phyloP scores from a whole-genome alignment of 2,329 filamentous ascomycete genomes.

The Colletotrichum sansevieriae region DNA sequence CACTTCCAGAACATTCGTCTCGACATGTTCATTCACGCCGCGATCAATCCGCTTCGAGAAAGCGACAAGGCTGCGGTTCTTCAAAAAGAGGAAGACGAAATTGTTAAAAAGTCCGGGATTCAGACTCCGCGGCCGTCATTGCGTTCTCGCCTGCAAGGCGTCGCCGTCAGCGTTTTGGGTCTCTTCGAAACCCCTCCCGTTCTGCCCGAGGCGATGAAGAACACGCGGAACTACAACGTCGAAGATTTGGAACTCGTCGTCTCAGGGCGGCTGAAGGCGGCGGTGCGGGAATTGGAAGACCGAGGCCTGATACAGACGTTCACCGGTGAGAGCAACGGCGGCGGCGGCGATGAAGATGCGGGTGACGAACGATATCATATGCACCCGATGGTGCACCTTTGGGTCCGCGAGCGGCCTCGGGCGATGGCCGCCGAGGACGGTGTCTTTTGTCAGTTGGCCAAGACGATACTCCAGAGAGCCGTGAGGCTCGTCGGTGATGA shows the following conservation, averaged over 20 bases:
- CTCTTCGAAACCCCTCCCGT: not conserved
- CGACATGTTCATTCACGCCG: not conserved
- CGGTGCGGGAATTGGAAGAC: not conserved
- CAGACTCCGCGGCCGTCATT: not conserved
- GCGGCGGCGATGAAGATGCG: not conserved
- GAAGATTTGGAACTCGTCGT: not conserved
- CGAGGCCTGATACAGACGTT: not conserved
- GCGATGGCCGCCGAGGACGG: not conserved
- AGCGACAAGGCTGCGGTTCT: not conserved
- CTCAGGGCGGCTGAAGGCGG: not conserved
- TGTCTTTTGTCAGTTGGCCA: not conserved
- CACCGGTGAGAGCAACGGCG: not conserved
- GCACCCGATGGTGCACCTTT: not conserved
- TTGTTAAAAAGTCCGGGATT: not conserved
- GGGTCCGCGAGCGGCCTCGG: not conserved
- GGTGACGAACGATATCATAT: not conserved
- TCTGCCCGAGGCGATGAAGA: not conserved
- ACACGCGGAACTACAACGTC: not conserved
- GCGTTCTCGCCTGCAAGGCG: not conserved
- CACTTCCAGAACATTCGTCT: not conserved
- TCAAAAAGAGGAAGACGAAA: not conserved
- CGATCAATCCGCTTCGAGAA: not conserved
- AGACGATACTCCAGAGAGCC: not conserved
- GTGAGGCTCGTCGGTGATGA: not conserved
- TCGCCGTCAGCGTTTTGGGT: not conserved